phyloP scores from a whole-genome alignment of 495 filamentous ascomycete species.

The Aspergillus haitiensis region DNA sequence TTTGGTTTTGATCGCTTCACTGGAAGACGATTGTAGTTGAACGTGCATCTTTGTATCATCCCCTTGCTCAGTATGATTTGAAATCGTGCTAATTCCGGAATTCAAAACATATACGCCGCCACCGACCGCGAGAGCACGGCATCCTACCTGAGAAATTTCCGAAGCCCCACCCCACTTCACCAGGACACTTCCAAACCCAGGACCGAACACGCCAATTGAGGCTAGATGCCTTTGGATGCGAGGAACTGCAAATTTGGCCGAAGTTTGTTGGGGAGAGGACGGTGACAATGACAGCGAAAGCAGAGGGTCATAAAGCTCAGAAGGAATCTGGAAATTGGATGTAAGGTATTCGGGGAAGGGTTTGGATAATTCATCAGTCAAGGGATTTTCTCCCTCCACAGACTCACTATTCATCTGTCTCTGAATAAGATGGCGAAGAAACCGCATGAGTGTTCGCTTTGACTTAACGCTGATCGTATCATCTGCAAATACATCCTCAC shows the following conservation, averaged over 20 bases:
- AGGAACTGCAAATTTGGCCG: slow-evolving; percentile 63
- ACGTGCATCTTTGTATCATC: slow-evolving; percentile 31
- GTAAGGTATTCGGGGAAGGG: slow-evolving; percentile 65
- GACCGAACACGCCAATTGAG: slow-evolving; percentile 83
- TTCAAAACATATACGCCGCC: slow-evolving; percentile 87
- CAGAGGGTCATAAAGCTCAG: slow-evolving; percentile 66
- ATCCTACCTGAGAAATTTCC: slow-evolving; percentile 91
- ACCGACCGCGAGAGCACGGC: slow-evolving; percentile 88
- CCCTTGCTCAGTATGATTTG: slow-evolving; percentile 19
- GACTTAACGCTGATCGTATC: slow-evolving; percentile 67
- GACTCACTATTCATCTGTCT: slow-evolving; percentile 31
- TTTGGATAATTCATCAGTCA: slow-evolving; percentile 34
- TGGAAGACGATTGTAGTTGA: slow-evolving; percentile 57
- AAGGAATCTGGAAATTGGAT: slow-evolving; percentile 70
- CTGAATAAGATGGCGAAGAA: slow-evolving; percentile 64
- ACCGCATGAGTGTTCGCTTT: slow-evolving; percentile 83
- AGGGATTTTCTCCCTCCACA: slow-evolving; percentile 29
- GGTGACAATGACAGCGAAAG: slow-evolving; percentile 78
- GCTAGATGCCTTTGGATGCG: slow-evolving; percentile 76
- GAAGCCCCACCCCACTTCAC: slow-evolving; percentile 90
- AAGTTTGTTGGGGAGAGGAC: slow-evolving; percentile 52
- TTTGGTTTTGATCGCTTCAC: slow-evolving; percentile 57
- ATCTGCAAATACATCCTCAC: slow-evolving; percentile 85
- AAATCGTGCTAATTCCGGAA: slow-evolving; percentile 54
- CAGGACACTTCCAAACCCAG: slow-evolving; percentile 80